Evolutionary conservation across 805 yeast genomes (phyloP).

Genomic region (Saturnispora besseyi): DNA sequence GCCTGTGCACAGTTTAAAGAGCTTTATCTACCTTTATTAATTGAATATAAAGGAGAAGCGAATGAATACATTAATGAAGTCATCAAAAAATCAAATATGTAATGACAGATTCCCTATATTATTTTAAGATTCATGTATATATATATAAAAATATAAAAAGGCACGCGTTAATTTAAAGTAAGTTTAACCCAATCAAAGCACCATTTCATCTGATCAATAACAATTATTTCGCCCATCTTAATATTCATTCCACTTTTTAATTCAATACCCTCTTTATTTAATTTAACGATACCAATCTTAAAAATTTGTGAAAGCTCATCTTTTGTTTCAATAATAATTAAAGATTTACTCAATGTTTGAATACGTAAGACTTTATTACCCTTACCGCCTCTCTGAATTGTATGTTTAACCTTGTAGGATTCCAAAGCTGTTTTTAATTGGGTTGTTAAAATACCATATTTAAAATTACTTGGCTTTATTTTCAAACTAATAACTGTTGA

Average conservation of each 20-base stretch:
- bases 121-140: neutral
- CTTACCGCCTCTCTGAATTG: conserved; percentile 1
- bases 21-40: conserved; percentile 12
- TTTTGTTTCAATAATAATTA: conserved; percentile 6
- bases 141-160: neutral
- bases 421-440: neutral
- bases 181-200: conserved; percentile 16
- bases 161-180: neutral
- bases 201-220: conserved; percentile 7
- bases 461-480: neutral
- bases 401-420: conserved; percentile 2
- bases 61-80: conserved; percentile 2
- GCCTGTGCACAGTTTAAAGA: conserved; percentile 9
- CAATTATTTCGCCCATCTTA: conserved; percentile 8
- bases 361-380: neutral
- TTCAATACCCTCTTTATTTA: conserved; percentile 13
- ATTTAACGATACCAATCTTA: conserved; percentile 8
- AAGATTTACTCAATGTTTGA: conserved; percentile 5
- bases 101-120: neutral
- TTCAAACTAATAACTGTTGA: neutral
- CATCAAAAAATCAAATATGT: conserved; percentile 1
- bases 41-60: conserved; percentile 5
- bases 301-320: neutral
- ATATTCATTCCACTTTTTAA: conserved; percentile 10
- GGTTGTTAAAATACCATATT: neutral